Evolutionary conservation across 176 grass and related monocot species (phyloP).

Genomic region (Dendrocalamus sinicus): DNA sequence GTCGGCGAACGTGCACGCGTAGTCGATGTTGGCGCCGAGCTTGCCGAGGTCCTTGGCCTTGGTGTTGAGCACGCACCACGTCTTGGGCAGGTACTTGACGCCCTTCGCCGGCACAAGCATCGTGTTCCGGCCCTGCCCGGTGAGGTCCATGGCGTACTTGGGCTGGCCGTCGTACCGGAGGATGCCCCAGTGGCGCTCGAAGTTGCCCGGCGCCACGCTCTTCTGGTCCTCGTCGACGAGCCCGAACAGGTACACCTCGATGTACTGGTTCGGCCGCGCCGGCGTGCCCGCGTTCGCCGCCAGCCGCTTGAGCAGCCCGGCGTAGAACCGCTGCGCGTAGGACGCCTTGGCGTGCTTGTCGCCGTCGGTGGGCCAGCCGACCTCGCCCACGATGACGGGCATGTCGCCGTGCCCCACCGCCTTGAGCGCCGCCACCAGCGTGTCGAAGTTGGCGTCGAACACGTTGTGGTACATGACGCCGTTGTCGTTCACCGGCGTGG

Average conservation of each 20-base stretch:
- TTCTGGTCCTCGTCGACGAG: slow-evolving; percentile 83
- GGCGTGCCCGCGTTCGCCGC: slow-evolving; percentile 12
- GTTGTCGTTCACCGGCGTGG: slow-evolving; percentile 55
- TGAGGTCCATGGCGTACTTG: slow-evolving; percentile 70
- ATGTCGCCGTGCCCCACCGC: slow-evolving; percentile 57
- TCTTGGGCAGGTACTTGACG: slow-evolving; percentile 54
- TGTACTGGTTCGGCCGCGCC: slow-evolving; percentile 55
- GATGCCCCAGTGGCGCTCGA: slow-evolving; percentile 91
- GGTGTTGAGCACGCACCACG: slow-evolving; percentile 66
- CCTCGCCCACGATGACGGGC: slow-evolving; percentile 86
- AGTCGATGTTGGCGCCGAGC: slow-evolving; percentile 61
- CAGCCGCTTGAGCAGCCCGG: slow-evolving; percentile 52
- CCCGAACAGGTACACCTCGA: slow-evolving; percentile 73
- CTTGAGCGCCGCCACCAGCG: slow-evolving; percentile 59
- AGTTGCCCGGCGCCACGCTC: slow-evolving; percentile 83
- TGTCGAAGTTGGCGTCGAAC: slow-evolving; percentile 89
- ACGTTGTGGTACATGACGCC: slow-evolving; percentile 71
- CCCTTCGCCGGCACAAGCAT: slow-evolving; percentile 50
- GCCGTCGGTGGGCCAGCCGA: slow-evolving; percentile 93
- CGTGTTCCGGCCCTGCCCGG: slow-evolving; percentile 49
- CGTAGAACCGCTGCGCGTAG: slow-evolving; percentile 78
- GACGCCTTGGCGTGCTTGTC: slow-evolving; percentile 62
- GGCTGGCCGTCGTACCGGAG: slow-evolving; percentile 75
- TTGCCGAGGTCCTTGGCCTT: slow-evolving; percentile 43
- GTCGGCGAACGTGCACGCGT: slow-evolving; percentile 63